Percentiles rank a stretch among this genome's conserved stretches.
Conservation (phyloP, 1,139 yeast genomes). For the Taiozyma sp. region DNA sequence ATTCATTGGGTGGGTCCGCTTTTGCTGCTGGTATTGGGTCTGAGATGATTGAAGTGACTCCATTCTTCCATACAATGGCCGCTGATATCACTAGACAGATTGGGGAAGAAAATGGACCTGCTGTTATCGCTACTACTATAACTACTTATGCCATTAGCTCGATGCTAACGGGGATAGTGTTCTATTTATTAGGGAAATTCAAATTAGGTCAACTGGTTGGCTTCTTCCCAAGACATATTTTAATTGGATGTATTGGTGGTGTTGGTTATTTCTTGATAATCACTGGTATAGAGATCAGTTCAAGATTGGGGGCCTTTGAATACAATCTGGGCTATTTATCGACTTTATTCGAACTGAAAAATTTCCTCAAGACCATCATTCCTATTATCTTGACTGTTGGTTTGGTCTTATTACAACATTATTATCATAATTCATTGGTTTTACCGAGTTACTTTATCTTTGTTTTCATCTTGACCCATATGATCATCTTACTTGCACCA, state of each 20-base stretch:
- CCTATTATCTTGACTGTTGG: slow-evolving; percentile 62
- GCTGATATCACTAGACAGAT: slow-evolving; percentile 54
- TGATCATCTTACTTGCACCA: slow-evolving; percentile 60
- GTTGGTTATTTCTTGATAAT: slow-evolving; percentile 89
- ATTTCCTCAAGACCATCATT: slow-evolving; percentile 61
- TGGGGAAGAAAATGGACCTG: slow-evolving; percentile 48
- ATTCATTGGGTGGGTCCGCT: slow-evolving; percentile 85
- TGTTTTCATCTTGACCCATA: slow-evolving; percentile 66
- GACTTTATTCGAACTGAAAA: slow-evolving; percentile 36
- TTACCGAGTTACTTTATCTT: slow-evolving; percentile 77
- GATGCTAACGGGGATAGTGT: slow-evolving; percentile 78
- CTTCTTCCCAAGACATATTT: slow-evolving; percentile 91
- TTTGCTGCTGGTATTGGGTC: slow-evolving; percentile 90
- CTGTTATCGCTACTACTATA: slow-evolving; percentile 79
- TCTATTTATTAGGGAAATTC: slow-evolving; percentile 70
- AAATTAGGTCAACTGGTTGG: slow-evolving; percentile 83
- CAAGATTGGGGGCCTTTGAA: slow-evolving; percentile 68
- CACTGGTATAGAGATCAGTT: slow-evolving; percentile 87
- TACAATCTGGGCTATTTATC: slow-evolving; percentile 54
- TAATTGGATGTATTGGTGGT: slow-evolving; percentile 97
- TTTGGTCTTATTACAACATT: slow-evolving; percentile 58
- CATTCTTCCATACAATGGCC: slow-evolving; percentile 96
- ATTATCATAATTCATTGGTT: slow-evolving; percentile 64
- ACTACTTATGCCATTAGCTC: slow-evolving; percentile 81
- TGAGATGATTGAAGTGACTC: slow-evolving; percentile 98